These are phyloP conservation scores for Sugiyamaella grinbergsii DNA, from an alignment of 1,139 yeast species.

Conservation along the genomic window DNA sequence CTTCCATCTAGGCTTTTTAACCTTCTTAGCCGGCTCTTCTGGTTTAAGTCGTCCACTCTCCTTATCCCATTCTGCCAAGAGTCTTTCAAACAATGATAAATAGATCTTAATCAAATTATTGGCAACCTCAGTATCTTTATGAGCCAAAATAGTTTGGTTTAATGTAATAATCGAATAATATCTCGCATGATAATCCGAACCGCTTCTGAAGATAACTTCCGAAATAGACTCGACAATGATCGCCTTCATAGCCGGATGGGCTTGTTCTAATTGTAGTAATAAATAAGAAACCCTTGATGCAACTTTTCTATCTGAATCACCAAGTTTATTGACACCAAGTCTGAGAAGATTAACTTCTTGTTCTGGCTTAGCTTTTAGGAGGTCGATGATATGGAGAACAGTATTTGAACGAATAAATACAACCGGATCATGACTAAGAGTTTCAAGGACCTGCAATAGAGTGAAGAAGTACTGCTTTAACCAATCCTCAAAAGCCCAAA, in stretches of 20 bases:
- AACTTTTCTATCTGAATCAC: constrained; percentile 89
- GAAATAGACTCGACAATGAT: constrained; percentile 76
- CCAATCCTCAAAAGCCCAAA: constrained; percentile 88
- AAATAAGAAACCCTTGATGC: constrained; percentile 86
- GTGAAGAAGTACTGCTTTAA: constrained; percentile 75
- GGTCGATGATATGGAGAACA: constrained; percentile 73
- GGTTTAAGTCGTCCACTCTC: constrained; percentile 42
- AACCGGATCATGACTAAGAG: constrained; percentile 86
- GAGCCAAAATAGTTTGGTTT: constrained; percentile 87
- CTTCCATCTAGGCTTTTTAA: constrained; percentile 49
- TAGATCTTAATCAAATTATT: constrained; percentile 81
- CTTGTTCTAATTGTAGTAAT: constrained; percentile 77
- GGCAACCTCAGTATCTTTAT: constrained; percentile 74
- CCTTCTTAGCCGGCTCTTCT: constrained; percentile 45
- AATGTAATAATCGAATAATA: constrained; percentile 86
- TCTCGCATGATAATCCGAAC: constrained; percentile 80
- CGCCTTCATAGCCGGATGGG: constrained; percentile 94
- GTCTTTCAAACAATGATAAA: constrained; percentile 81
- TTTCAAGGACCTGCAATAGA: constrained; percentile 69
- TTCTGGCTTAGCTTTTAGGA: constrained; percentile 86
- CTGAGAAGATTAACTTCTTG: constrained; percentile 91
- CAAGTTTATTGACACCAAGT: constrained; percentile 89
- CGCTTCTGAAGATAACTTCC: constrained; percentile 75
- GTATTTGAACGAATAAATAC: constrained; percentile 82
- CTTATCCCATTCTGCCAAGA: constrained; percentile 68